phyloP scores from a whole-genome alignment of 2,329 filamentous ascomycete species.

The Penicillium sp. region DNA sequence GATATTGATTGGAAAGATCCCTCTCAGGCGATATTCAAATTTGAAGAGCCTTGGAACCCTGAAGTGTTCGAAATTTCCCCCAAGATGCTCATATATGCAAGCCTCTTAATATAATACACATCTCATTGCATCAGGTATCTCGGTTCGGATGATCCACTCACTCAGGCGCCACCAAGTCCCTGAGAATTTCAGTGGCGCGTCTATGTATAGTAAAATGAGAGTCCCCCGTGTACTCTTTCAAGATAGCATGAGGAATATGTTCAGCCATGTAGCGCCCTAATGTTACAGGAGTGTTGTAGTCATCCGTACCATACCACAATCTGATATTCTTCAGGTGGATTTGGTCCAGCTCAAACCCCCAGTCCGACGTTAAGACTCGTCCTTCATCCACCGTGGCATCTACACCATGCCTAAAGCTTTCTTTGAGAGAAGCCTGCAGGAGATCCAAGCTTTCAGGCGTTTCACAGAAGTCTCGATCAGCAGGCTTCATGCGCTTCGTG shows the following conservation, averaged over 20 bases:
- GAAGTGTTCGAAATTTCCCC: too few relatives aligned
- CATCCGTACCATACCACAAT: conserved; percentile 7
- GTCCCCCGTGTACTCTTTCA: conserved; percentile 1
- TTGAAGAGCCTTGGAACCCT: too few relatives aligned
- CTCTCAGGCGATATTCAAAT: too few relatives aligned
- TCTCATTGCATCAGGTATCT: background rate
- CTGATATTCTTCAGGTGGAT: background rate
- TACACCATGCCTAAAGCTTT: conserved; percentile 4
- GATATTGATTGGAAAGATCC: too few relatives aligned
- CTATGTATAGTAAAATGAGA: background rate
- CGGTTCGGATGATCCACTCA: background rate
- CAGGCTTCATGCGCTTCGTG: background rate
- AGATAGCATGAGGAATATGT: background rate
- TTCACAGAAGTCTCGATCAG: conserved; percentile 2
- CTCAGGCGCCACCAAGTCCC: background rate
- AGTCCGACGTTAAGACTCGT: conserved; percentile 4
- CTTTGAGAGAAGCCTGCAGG: background rate
- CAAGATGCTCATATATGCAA: background rate
- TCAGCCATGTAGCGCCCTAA: conserved; percentile 4
- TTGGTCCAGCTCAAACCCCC: conserved; percentile 5
- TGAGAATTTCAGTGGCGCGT: background rate
- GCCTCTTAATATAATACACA: background rate
- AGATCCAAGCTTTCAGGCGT: background rate
- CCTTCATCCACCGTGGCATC: background rate
- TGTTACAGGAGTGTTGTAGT: conserved; percentile 2